Conservation (phyloP, 495 filamentous ascomycete genomes). For the Penicillium diatomitis region DNA sequence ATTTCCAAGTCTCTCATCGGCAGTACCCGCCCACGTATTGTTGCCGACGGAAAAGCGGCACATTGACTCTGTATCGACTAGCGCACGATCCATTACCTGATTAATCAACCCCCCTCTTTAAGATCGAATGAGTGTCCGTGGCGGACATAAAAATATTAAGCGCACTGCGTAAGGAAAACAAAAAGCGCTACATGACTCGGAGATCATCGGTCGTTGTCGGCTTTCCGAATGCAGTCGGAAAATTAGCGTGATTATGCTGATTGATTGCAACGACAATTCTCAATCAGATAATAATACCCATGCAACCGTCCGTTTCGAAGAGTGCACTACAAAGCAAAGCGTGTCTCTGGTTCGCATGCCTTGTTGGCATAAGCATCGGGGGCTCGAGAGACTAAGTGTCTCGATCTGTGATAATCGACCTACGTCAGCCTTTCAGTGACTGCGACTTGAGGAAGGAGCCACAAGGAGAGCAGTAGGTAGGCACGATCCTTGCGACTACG, state of each 20-base stretch:
- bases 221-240: constrained; percentile 4
- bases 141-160: not conserved
- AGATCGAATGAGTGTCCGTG: constrained; percentile 11
- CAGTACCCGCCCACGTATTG: not conserved
- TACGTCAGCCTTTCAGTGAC: too few relatives aligned
- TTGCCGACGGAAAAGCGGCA: constrained; percentile 21
- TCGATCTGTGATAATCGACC: too few relatives aligned
- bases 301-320: too few relatives aligned
- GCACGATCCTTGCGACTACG: too few relatives aligned
- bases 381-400: too few relatives aligned
- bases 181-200: constrained; percentile 3
- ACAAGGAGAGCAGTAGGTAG: too few relatives aligned
- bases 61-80: not conserved
- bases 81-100: too few relatives aligned
- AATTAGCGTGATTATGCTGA: constrained; percentile 1
- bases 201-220: constrained; percentile 15
- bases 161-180: not conserved
- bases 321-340: too few relatives aligned
- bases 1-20: not conserved
- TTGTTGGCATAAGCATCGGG: too few relatives aligned
- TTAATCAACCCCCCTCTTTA: not conserved
- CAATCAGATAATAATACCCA: not conserved
- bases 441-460: too few relatives aligned
- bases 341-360: too few relatives aligned
- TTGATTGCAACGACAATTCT: not conserved